Percentiles rank a stretch among this genome's conserved stretches.
Conservation (phyloP, 768 basidiomycete species). For the Psilocybe cubensis region DNA sequence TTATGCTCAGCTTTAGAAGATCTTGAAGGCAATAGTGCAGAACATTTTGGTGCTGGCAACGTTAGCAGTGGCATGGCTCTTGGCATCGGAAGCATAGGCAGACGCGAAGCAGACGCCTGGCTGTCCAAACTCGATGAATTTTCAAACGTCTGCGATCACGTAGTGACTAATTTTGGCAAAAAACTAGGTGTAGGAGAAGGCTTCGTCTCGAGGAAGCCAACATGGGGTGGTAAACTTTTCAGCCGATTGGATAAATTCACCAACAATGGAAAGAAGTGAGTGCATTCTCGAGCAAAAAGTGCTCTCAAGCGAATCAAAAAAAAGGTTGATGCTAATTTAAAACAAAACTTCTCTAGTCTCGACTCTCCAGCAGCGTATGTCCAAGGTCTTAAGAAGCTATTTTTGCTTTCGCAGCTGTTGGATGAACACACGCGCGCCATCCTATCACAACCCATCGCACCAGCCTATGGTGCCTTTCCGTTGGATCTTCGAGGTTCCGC, state of each 20-base stretch:
- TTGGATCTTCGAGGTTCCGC: conserved; percentile 61
- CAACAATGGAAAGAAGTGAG: conserved; percentile 82
- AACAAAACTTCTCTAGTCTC: conserved; percentile 54
- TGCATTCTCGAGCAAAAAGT: conserved; percentile 5
- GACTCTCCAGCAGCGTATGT: conserved; percentile 90
- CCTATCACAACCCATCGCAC: conserved; percentile 63
- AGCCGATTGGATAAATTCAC: conserved; percentile 84
- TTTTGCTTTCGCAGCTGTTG: conserved; percentile 75
- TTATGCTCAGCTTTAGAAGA: conserved; percentile 81
- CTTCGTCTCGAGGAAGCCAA: conserved; percentile 80
- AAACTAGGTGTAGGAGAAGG: conserved; percentile 90
- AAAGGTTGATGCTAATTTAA: conserved; percentile 8
- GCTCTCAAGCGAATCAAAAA: too few relatives aligned
- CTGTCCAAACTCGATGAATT: conserved; percentile 79
- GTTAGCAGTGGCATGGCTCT: conserved; percentile 74
- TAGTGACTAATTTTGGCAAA: conserved; percentile 82
- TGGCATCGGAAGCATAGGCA: conserved; percentile 76
- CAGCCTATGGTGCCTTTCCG: conserved; percentile 75
- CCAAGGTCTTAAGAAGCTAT: conserved; percentile 72
- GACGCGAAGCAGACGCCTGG: conserved; percentile 83
- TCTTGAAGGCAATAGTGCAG: conserved; percentile 69
- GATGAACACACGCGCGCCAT: conserved; percentile 87
- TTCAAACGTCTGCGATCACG: conserved; percentile 74
- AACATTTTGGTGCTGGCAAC: conserved; percentile 79
- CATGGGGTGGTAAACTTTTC: conserved; percentile 76